Percentiles rank a stretch among this genome's conserved stretches.
Evolutionary conservation across 495 filamentous ascomycete genomes (phyloP).

Genomic region (Tricharina praecox): DNA sequence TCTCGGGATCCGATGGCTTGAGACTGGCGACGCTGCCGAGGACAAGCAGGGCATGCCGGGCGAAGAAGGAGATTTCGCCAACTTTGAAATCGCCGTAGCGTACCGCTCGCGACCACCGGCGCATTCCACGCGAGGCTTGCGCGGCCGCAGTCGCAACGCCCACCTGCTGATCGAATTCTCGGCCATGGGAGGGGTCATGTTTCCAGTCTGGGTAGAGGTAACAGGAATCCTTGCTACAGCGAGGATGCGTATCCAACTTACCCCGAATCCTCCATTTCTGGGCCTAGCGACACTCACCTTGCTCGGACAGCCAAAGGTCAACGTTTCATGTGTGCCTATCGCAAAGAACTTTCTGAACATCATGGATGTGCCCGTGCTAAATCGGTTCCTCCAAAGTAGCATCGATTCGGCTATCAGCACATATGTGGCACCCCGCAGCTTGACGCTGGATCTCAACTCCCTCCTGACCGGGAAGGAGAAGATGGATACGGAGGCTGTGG

Average conservation of each 20-base stretch:
- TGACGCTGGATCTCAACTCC: slow-evolving; percentile 50
- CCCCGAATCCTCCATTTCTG: slow-evolving; percentile 53
- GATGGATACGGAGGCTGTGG: slow-evolving; percentile 45
- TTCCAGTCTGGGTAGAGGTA: slow-evolving; percentile 55
- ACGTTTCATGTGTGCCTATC: slow-evolving; percentile 45
- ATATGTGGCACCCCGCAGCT: slow-evolving; percentile 53
- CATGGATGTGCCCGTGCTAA: slow-evolving; percentile 51
- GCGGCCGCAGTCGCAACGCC: slow-evolving; percentile 45
- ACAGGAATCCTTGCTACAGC: slow-evolving; percentile 46
- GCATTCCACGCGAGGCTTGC: slow-evolving; percentile 32
- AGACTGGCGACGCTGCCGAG: slow-evolving; percentile 43
- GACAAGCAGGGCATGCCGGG: slow-evolving; percentile 45
- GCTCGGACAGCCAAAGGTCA: slow-evolving; percentile 49
- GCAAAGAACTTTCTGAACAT: slow-evolving; percentile 46
- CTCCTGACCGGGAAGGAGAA: slow-evolving; percentile 58
- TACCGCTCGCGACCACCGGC: slow-evolving; percentile 35
- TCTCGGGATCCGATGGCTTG: slow-evolving; percentile 48
- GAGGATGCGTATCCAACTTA: slow-evolving; percentile 46
- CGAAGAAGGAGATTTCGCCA: slow-evolving; percentile 56
- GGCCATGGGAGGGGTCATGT: slow-evolving; percentile 40
- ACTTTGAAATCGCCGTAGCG: slow-evolving; percentile 49
- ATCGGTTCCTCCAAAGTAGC: slow-evolving; percentile 48
- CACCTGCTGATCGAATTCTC: slow-evolving; percentile 54
- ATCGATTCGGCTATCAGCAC: slow-evolving; percentile 54
- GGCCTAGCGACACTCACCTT: slow-evolving; percentile 48